phyloP scores from a whole-genome alignment of 163 green algal genomes.

The Chlorella variabilis region DNA sequence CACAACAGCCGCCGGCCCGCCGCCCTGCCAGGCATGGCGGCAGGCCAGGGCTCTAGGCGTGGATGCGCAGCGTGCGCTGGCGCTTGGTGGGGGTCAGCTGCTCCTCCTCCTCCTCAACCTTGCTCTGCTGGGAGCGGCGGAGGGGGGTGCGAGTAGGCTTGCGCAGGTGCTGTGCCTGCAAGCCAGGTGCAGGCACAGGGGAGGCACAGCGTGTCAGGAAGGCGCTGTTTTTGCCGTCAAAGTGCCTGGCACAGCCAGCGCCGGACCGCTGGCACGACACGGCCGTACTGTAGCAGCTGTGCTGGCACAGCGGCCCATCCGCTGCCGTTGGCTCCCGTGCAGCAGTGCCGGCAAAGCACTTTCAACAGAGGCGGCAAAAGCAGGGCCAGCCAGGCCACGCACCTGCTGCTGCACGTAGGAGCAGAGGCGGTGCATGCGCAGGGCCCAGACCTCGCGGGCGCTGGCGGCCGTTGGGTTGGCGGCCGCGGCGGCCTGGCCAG shows the following conservation, averaged over 20 bases:
- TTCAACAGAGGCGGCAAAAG: too few relatives aligned
- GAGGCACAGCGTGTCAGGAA: background rate
- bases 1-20: too few relatives aligned
- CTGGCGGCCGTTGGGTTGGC: background rate
- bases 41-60: background rate
- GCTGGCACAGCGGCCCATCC: too few relatives aligned
- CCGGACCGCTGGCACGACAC: too few relatives aligned
- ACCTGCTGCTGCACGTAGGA: background rate
- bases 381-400: background rate
- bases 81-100: conserved; percentile 8
- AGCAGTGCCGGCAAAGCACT: too few relatives aligned
- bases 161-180: background rate
- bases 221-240: background rate
- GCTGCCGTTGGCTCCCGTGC: background rate
- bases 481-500: too few relatives aligned
- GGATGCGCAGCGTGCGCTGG: background rate
- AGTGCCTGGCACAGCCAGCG: background rate
- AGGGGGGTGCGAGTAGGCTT: background rate
- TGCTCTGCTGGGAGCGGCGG: background rate
- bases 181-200: background rate
- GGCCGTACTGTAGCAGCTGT: too few relatives aligned
- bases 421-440: conserved; percentile 17
- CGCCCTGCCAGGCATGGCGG: too few relatives aligned
- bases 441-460: background rate
- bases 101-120: background rate